phyloP scores from a whole-genome alignment of 306 rosid genomes.

The Vigna angularis region DNA sequence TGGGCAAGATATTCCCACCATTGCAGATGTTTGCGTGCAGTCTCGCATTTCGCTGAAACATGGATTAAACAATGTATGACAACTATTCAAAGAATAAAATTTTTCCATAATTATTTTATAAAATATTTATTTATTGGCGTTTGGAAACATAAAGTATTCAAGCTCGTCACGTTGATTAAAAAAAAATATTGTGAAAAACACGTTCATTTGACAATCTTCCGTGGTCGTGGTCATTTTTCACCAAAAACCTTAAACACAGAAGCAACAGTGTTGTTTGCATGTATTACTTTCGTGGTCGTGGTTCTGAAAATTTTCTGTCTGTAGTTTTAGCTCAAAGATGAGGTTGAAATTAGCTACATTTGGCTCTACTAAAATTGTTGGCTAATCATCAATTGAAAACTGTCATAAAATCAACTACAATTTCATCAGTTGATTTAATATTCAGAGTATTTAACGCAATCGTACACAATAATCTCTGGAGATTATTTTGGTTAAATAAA shows the following conservation, averaged over 20 bases:
- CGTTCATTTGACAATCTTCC: slow-evolving; percentile 22
- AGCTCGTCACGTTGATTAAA: not conserved
- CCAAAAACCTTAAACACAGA: not conserved
- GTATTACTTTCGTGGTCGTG: not conserved
- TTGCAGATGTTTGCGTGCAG: not conserved
- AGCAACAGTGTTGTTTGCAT: not conserved
- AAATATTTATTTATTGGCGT: not conserved
- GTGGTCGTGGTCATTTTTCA: not conserved
- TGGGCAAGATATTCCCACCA: not conserved
- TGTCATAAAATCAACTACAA: too few species aligned
- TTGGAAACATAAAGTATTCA: not conserved
- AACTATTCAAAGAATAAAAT: slow-evolving; percentile 2
- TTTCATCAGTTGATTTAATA: too few species aligned
- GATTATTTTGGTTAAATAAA: too few species aligned
- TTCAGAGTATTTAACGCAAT: too few species aligned
- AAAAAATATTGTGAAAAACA: slow-evolving; percentile 28
- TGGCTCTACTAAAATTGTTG: not conserved
- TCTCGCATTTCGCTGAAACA: not conserved
- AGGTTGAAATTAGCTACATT: not conserved
- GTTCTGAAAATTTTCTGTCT: not conserved
- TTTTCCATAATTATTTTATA: not conserved
- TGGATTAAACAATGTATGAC: not conserved
- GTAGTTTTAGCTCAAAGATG: not conserved
- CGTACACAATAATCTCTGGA: too few species aligned
- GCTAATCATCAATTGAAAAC: too few species aligned